Percentiles rank a stretch among this genome's conserved stretches.
phyloP scores from a whole-genome alignment of 2,329 filamentous ascomycete genomes.

The Sporothrix variecibatus region DNA sequence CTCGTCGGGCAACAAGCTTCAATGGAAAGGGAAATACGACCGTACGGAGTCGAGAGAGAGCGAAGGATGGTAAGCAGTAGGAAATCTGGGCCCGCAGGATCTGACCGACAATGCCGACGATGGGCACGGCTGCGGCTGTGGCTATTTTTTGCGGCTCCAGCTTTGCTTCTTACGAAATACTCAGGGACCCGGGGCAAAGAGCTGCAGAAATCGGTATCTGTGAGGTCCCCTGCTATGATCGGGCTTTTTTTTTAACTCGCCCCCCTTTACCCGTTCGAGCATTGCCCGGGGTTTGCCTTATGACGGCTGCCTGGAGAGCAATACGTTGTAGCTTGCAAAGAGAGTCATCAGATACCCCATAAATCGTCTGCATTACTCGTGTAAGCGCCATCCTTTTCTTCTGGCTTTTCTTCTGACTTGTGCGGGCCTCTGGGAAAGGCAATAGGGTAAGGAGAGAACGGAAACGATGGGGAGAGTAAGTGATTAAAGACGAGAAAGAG shows the following conservation, averaged over 20 bases:
- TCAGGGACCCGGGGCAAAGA: too few species aligned
- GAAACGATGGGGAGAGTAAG: background rate
- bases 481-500: background rate
- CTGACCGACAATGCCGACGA: background rate
- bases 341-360: background rate
- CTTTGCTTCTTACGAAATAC: background rate
- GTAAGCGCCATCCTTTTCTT: background rate
- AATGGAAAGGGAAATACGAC: background rate
- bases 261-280: background rate
- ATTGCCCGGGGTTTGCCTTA: background rate
- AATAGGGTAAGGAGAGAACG: background rate
- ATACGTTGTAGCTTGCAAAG: background rate
- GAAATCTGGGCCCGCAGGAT: background rate
- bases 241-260: background rate
- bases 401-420: background rate
- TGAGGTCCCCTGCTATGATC: background rate
- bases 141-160: background rate
- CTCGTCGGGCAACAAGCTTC: background rate
- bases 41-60: background rate
- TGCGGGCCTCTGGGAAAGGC: background rate
- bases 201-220: background rate
- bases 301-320: background rate
- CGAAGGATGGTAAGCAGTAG: background rate
- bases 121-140: background rate
- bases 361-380: background rate